Evolutionary conservation across 495 filamentous ascomycete species (phyloP), one percentile per base, ranked within the genome.

Genomic region (Penicillium arizonense): DNA sequence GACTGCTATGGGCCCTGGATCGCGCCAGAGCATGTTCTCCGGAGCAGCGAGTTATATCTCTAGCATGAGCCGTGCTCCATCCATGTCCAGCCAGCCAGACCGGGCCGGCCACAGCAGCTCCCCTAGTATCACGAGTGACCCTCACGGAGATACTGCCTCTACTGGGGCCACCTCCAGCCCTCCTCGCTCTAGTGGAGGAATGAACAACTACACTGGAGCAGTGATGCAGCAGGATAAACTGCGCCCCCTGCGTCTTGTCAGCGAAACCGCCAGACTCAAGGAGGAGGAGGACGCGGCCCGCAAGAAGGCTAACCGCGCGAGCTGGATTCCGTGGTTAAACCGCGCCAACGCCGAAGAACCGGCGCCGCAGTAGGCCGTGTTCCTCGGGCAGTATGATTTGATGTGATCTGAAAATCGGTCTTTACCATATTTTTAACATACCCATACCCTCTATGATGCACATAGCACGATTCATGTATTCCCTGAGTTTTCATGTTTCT

Each of bases 231-330:
- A 88, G 68, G 91, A 84, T 56, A 90, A 90, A 61, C 79, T 95
- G 44, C 80, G 94, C 28, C 94, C 94, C 1, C 72, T 98, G 62
- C 77, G 93, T 36, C 78, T 98, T 10, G 94, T 98, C 28, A 74
- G 73, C 46, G 79, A 79, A 52, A 68, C 77, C 26, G 47, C 57
- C 35, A 69, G 64, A 45, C 52, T 65, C 23, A 66, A 72, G 21
- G 70, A 76, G 40, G 77, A 79, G 39, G 75, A 79, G 34, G 74
- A 77, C 45, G 73, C 72, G 45, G 76, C 76, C 24, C 73, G 77
- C 47, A 83, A 81, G 69, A 82, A 78, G 65, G 81, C 78, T 9
- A 86, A 86, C 63, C 65, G 83, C 41, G 77, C 68, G 37, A 83
- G 78, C 57, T 87, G 83, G 83, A 83, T 87, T 52, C 64, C 69